Base-by-base conservation (phyloP, 2,329 filamentous ascomycete genomes). In the Parasarocladium wereldwijsianum region DNA sequence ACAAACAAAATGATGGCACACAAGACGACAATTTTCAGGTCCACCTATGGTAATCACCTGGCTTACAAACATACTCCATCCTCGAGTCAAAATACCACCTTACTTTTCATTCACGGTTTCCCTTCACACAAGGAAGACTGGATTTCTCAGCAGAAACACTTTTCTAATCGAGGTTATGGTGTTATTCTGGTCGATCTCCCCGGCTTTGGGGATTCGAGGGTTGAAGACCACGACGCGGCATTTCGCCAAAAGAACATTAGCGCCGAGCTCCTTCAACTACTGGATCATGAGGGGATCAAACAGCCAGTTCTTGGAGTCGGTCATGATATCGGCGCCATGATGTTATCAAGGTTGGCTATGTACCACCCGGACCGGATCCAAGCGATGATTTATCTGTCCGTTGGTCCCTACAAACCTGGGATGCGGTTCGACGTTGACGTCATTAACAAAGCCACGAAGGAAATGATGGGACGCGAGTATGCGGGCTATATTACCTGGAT, bases 41-140 rank as follows among this genome's bases (percentile, higher is more conserved):
- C 37, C 44, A 4, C n/a, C n/a, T n/a, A n/a, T n/a, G n/a, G n/a
- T n/a, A n/a, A n/a, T n/a, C n/a, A n/a, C n/a, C n/a, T n/a, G n/a
- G n/a, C n/a, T n/a, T n/a, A n/a, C n/a, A n/a, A n/a, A n/a, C n/a
- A n/a, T n/a, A n/a, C n/a, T n/a, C n/a, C n/a, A n/a, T n/a, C n/a
- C n/a, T n/a, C n/a, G n/a, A n/a, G n/a, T n/a, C n/a, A n/a, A n/a
- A n/a, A n/a, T n/a, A n/a, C n/a, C n/a, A 61, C 58, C 0, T 40
- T 66, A 4, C 43, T 67, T 10, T 49, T 66, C 32, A 47, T 66
- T 9, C 63, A 66, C 36, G 60, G 62, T 19, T 62, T 63, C 29
- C 61, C 62, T 17, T 62, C 58, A 4, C 57, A 55, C 20, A 45
- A 50, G 9, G 43, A 49, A 19, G 60, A 65, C 43, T 66, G 60